A percentile compares a stretch with the other conserved stretches of the same genome.
phyloP scores from a whole-genome alignment of 805 yeast species.

The Grigorovia jiainica region DNA sequence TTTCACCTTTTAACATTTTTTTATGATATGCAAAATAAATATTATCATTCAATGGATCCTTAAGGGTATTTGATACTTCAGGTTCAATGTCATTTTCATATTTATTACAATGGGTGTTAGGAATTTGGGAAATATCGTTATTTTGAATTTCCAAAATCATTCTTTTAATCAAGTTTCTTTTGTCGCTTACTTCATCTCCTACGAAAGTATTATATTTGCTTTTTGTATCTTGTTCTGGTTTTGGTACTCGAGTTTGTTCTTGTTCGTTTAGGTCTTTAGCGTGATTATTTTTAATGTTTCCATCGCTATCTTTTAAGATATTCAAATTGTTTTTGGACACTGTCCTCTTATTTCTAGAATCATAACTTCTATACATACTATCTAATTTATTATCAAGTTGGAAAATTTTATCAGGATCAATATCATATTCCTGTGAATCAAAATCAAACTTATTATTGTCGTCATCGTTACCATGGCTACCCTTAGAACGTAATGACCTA shows the following conservation, averaged over 20 bases:
- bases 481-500: conserved; percentile 13
- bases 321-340: too few relatives aligned
- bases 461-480: conserved; percentile 6
- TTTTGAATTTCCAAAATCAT: conserved; percentile 16
- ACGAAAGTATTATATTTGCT: background rate
- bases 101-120: background rate
- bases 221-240: too few relatives aligned
- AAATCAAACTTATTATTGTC: conserved; percentile 29
- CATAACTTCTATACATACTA: too few relatives aligned
- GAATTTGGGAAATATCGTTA: conserved; percentile 5
- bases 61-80: too few relatives aligned
- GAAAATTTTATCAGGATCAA: conserved; percentile 12
- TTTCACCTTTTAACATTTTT: conserved; percentile 56
- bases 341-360: too few relatives aligned
- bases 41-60: conserved; percentile 41
- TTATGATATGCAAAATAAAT: conserved; percentile 41
- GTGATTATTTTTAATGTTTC: background rate
- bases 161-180: conserved; percentile 9
- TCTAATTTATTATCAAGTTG: conserved; percentile 9
- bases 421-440: conserved; percentile 23
- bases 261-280: too few relatives aligned
- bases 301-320: too few relatives aligned
- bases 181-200: conserved; percentile 4
- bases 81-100: too few relatives aligned
- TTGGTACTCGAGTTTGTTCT: background rate